phyloP scores from a whole-genome alignment of 2,329 filamentous ascomycete species.

The Alternaria metachromatica region DNA sequence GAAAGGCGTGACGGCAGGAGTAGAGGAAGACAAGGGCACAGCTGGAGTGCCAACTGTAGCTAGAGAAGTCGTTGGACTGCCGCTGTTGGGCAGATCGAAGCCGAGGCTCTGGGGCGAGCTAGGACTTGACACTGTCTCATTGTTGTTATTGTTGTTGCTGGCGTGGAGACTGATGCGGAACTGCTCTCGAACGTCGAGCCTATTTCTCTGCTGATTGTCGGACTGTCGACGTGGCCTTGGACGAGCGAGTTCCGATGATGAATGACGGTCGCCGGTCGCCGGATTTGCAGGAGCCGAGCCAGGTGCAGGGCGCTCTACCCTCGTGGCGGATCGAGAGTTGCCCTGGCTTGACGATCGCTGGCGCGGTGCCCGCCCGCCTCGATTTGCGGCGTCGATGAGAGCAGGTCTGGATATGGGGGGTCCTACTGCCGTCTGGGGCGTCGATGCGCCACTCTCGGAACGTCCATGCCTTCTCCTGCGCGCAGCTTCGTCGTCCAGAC shows the following conservation, averaged over 20 bases:
- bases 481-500: constrained; percentile 39
- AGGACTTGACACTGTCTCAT: constrained; percentile 33
- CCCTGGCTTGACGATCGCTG: constrained; percentile 57
- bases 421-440: constrained; percentile 40
- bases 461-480: constrained; percentile 43
- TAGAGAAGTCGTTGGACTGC: constrained; percentile 38
- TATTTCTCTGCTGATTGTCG: constrained; percentile 54
- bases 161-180: constrained; percentile 38
- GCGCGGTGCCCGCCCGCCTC: constrained; percentile 39
- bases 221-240: constrained; percentile 47
- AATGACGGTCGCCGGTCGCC: constrained; percentile 56
- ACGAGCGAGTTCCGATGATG: constrained; percentile 28
- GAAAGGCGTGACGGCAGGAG: constrained; percentile 20
- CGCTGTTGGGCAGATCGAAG: constrained; percentile 33
- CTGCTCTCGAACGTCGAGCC: constrained; percentile 47
- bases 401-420: constrained; percentile 57
- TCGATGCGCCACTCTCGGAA: constrained; percentile 45
- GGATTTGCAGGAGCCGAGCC: constrained; percentile 38
- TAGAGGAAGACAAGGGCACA: constrained; percentile 22
- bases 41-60: constrained; percentile 32
- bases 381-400: constrained; percentile 52
- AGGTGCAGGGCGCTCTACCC: constrained; percentile 39
- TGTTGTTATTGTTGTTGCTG: constrained; percentile 6
- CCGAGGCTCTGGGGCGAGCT: constrained; percentile 37
- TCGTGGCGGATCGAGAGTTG: constrained; percentile 49